Conservation (phyloP, 116 monocot species). For the Posidonia oceanica region DNA sequence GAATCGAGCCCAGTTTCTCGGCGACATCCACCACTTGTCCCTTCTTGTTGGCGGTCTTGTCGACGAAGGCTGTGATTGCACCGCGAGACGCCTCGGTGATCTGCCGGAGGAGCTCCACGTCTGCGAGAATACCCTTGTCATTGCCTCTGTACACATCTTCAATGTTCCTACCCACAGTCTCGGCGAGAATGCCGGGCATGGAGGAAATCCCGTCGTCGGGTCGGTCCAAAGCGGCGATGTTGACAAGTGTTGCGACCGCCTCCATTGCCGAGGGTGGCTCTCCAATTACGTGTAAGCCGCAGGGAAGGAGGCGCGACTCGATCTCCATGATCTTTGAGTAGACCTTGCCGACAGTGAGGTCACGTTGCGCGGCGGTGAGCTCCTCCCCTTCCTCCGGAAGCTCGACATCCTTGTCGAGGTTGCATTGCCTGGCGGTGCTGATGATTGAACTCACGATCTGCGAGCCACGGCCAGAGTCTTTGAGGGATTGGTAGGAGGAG, state of each 20-base stretch:
- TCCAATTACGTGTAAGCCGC: slow-evolving; percentile 95
- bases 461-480: slow-evolving; percentile 77
- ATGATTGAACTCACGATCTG: slow-evolving; percentile 98
- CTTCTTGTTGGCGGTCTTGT: slow-evolving; percentile 65
- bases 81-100: slow-evolving; percentile 92
- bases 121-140: slow-evolving; percentile 65
- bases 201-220: slow-evolving; percentile 78
- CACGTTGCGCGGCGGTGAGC: slow-evolving; percentile 47
- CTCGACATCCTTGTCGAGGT: slow-evolving; percentile 92
- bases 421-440: slow-evolving; percentile 94
- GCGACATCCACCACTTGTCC: slow-evolving; percentile 88
- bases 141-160: slow-evolving; percentile 90
- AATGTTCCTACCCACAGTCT: slow-evolving; percentile 66
- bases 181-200: slow-evolving; percentile 68
- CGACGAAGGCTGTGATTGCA: slow-evolving; percentile 62
- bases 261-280: slow-evolving; percentile 92
- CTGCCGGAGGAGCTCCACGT: slow-evolving; percentile 76
- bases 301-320: slow-evolving; percentile 84
- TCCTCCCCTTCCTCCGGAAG: slow-evolving; percentile 74
- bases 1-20: slow-evolving; percentile 58
- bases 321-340: slow-evolving; percentile 99
- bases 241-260: slow-evolving; percentile 88
- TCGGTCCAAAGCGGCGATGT: slow-evolving; percentile 87
- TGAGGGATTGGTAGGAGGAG: slow-evolving; percentile 91
- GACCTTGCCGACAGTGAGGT: slow-evolving; percentile 81